Base-by-base conservation (phyloP, 768 basidiomycete species). In the Suillus subluteus region DNA sequence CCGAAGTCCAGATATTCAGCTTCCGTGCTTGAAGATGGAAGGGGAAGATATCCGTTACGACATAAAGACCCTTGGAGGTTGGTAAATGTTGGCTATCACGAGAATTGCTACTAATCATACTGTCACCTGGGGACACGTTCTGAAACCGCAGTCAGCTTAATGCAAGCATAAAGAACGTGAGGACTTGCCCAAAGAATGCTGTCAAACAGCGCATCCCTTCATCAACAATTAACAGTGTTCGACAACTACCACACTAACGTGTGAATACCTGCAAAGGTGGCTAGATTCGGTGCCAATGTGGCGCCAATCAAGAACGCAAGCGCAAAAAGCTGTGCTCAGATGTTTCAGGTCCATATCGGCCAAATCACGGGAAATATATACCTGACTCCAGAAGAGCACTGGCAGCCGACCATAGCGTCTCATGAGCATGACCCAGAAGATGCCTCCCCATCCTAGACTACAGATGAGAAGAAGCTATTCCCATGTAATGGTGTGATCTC, bases 1-100 rank as follows among this genome's bases (percentile, higher is more conserved):
- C 86, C 64, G 83, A 77, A 1, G 86, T 85, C 86, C 86, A 86
- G 30, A 84, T 64, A 62, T 84, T 85, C 37, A 86, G 74, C 76
- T 83, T 85, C 32, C 82, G 78, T 4, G 84, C 84, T 66, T 86
- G 85, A 12, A 84, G 77, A 63, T 86, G 85, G 74, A 86, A 87
- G 6, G 85, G 85, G 69, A 78, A 86, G 50, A 87, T 77, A 66
- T 86, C 85, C 32, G 82, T 82, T 66, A 86, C 79, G 37, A 83
- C 74, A 67, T 80, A 83, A 0, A 84, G 70, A 50, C 83, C 83
- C 81, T 82, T 44, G 54, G 13, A 26, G 56, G 6, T 41, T 41
- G 32, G 3, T 6, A 2, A 38, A 32, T n/a, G 48, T 37, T 54
- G 52, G 35, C 23, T 7, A 21, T 6, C 35, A 58, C 1, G 12